A percentile compares a stretch with the other conserved stretches of the same genome.
phyloP scores from a whole-genome alignment of 202 grass and related monocot species.

The Setaria italica region DNA sequence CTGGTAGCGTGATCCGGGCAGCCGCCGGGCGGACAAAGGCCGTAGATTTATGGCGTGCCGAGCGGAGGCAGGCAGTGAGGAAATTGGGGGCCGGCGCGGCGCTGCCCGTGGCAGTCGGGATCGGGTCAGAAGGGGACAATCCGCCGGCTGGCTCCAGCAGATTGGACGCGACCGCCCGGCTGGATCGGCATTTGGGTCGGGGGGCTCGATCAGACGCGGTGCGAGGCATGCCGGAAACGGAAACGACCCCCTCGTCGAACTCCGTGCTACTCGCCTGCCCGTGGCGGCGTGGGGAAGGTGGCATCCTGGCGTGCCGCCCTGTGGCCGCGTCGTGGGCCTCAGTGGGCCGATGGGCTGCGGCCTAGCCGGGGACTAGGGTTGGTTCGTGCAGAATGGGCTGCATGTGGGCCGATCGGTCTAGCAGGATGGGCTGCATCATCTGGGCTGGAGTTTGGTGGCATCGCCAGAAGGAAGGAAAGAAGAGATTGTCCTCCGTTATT shows the following conservation, averaged over 20 bases:
- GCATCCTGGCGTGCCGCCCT: background rate
- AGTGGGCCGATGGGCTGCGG: background rate
- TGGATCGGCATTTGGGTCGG: constrained; percentile 24
- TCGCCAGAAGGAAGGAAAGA: no score
- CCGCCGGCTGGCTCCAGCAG: background rate
- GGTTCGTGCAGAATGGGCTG: background rate
- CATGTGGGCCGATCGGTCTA: background rate
- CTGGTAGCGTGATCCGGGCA: background rate
- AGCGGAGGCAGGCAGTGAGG: background rate
- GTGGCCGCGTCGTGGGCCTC: background rate
- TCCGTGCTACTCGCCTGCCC: background rate
- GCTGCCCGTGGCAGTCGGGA: constrained; percentile 13
- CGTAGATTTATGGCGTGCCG: constrained; percentile 34
- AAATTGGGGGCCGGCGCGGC: constrained; percentile 14
- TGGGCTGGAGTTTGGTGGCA: no score
- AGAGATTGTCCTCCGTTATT: no score
- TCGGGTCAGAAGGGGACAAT: constrained; percentile 11
- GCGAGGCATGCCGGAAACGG: constrained; percentile 31
- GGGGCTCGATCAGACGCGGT: background rate
- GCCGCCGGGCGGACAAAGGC: background rate
- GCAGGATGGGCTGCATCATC: background rate
- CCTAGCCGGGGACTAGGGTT: background rate
- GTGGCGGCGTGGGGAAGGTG: background rate
- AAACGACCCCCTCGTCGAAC: constrained; percentile 8
- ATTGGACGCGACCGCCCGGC: background rate